These are phyloP conservation scores for Fusarium sp. DNA, from an alignment of 2,329 filamentous ascomycete species.

Conservation along the genomic window DNA sequence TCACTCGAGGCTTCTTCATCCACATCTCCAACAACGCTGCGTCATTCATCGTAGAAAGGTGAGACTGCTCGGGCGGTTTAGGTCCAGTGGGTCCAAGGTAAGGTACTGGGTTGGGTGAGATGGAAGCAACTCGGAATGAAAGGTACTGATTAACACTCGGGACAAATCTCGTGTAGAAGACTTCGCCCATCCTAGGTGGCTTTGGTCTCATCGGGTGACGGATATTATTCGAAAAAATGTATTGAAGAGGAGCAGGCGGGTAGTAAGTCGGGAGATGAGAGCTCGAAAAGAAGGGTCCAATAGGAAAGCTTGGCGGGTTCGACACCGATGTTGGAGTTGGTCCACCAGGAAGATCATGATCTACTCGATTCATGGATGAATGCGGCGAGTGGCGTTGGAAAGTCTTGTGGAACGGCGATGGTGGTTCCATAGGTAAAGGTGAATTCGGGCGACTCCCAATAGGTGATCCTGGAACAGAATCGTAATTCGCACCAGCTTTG, in stretches of 20 bases:
- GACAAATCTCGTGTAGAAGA: conserved; percentile 89
- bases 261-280: conserved; percentile 93
- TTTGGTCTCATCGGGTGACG: conserved; percentile 90
- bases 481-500: conserved; percentile 32
- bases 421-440: conserved; percentile 52
- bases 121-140: conserved; percentile 84
- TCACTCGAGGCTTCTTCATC: conserved; percentile 88
- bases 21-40: conserved; percentile 77
- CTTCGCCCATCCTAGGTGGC: conserved; percentile 87
- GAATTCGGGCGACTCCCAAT: conserved; percentile 63
- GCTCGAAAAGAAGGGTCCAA: conserved; percentile 80
- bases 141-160: conserved; percentile 85
- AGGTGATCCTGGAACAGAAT: conserved; percentile 60
- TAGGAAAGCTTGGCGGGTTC: conserved; percentile 51
- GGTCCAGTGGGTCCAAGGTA: conserved; percentile 68
- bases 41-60: conserved; percentile 60
- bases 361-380: conserved; percentile 37
- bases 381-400: conserved; percentile 44
- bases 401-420: conserved; percentile 20
- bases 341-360: conserved; percentile 52
- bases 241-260: conserved; percentile 83
- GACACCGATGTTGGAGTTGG: conserved; percentile 49
- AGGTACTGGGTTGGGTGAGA: conserved; percentile 69
- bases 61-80: conserved; percentile 50
- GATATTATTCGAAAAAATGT: conserved; percentile 78